Evolutionary conservation across 345 rosid genomes (phyloP).

Genomic region (Melaleuca alternifolia): DNA sequence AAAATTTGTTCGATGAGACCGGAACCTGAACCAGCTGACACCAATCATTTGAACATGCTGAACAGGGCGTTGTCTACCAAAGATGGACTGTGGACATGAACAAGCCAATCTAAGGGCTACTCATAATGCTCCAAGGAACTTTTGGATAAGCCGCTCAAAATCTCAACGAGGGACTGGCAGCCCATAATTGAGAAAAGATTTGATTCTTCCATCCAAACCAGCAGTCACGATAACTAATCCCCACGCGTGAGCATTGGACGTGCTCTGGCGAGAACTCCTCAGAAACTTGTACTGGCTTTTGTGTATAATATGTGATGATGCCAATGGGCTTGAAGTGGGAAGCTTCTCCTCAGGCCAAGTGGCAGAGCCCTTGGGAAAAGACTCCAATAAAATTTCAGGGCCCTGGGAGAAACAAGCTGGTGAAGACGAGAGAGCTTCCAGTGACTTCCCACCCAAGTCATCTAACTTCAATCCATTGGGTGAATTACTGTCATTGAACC

Average conservation of each 20-base stretch:
- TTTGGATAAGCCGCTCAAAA: not conserved
- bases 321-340: slow-evolving; percentile 26
- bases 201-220: slow-evolving; percentile 88
- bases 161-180: slow-evolving; percentile 56
- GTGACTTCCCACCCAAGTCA: slow-evolving; percentile 4
- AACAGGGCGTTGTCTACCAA: not conserved
- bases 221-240: slow-evolving; percentile 89
- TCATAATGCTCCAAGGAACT: not conserved
- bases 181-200: slow-evolving; percentile 87
- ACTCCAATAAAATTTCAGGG: slow-evolving; percentile 47
- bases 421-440: slow-evolving; percentile 24
- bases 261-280: slow-evolving; percentile 56
- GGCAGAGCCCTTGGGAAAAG: slow-evolving; percentile 74
- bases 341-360: slow-evolving; percentile 99
- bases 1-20: not conserved
- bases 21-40: not conserved
- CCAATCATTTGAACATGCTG: not conserved
- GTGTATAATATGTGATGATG: slow-evolving; percentile 34
- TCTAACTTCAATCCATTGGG: slow-evolving; percentile 14
- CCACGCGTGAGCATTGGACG: slow-evolving; percentile 67
- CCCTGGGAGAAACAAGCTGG: slow-evolving; percentile 47
- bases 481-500: slow-evolving; percentile 20
- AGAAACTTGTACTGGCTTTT: slow-evolving; percentile 60
- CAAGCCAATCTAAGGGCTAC: not conserved
- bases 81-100: not conserved